These are phyloP conservation scores for Geranomyces michiganensis DNA, from an alignment of 192 early-diverging fungal species.

Conservation along the genomic window DNA sequence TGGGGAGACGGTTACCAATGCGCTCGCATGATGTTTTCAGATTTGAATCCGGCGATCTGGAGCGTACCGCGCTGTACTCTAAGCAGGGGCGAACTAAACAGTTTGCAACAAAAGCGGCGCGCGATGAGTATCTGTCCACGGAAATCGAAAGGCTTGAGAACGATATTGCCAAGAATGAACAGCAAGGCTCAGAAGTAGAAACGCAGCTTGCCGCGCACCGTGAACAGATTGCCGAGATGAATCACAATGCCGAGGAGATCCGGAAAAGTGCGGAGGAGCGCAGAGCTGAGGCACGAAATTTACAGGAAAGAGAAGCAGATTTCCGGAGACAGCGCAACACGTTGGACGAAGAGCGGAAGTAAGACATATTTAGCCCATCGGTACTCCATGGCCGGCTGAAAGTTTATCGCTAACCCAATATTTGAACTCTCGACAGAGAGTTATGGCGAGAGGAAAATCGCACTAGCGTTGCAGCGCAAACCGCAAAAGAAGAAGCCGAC, in stretches of 20 bases:
- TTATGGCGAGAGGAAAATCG: constrained; percentile 89
- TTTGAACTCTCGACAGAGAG: constrained; percentile 50
- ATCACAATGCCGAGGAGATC: constrained; percentile 37
- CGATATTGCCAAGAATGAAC: constrained; percentile 53
- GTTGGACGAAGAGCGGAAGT: constrained; percentile 74
- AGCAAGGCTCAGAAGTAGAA: constrained; percentile 54
- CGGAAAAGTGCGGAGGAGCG: constrained; percentile 43
- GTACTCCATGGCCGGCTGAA: no score
- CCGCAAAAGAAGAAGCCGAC: constrained; percentile 72
- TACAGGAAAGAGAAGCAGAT: constrained; percentile 44
- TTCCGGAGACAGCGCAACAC: constrained; percentile 55
- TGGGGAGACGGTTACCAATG: not conserved
- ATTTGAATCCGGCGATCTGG: constrained; percentile 59
- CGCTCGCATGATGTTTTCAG: constrained; percentile 22
- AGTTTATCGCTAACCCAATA: no score
- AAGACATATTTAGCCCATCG: constrained; percentile 30
- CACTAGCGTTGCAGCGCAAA: constrained; percentile 65
- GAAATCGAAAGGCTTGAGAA: constrained; percentile 71
- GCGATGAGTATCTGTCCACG: constrained; percentile 74
- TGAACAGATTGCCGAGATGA: constrained; percentile 28
- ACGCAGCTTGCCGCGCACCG: constrained; percentile 41
- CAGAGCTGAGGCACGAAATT: constrained; percentile 45
- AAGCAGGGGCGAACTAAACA: constrained; percentile 85
- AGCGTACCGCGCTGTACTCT: constrained; percentile 75
- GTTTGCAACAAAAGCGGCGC: constrained; percentile 72